Conservation (phyloP, 2,329 filamentous ascomycete genomes). For the Huntiella moniliformis region DNA sequence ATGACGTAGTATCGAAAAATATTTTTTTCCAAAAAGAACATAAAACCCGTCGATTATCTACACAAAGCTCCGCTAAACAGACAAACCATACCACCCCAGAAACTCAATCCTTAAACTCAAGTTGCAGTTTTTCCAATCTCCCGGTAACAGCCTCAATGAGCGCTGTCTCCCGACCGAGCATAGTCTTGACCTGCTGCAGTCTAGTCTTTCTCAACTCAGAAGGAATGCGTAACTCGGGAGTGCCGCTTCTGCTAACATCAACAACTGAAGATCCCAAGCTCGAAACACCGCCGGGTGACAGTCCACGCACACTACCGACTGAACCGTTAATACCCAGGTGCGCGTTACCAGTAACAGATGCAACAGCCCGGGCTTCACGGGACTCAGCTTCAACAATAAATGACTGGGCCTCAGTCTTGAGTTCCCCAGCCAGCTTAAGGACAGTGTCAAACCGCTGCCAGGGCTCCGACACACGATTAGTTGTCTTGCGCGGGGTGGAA, state of each 20-base stretch:
- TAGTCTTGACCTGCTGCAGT: constrained; percentile 40
- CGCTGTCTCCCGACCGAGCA: constrained; percentile 48
- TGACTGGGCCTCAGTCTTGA: constrained; percentile 32
- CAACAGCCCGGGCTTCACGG: constrained; percentile 6
- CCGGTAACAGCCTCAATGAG: constrained; percentile 47
- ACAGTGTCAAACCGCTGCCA: constrained; percentile 40
- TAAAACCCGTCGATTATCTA: not conserved
- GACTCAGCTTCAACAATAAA: constrained; percentile 17
- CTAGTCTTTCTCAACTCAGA: constrained; percentile 43
- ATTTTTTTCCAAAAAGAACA: not conserved
- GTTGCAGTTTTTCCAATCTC: constrained; percentile 38
- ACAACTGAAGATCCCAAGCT: constrained; percentile 10
- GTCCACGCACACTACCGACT: constrained; percentile 14
- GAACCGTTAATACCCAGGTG: constrained; percentile 1
- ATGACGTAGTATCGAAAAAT: not conserved
- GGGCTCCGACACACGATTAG: constrained; percentile 27
- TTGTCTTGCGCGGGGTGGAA: constrained; percentile 17
- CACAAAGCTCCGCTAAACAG: no score
- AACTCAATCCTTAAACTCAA: constrained; percentile 9
- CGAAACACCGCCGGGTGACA: constrained; percentile 13
- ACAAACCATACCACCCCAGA: not conserved
- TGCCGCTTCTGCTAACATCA: constrained; percentile 14
- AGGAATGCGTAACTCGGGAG: constrained; percentile 33
- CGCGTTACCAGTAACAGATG: constrained; percentile 2
- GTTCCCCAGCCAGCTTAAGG: constrained; percentile 31